Evolutionary conservation across 163 green algal species (phyloP), one percentile per base, ranked within the genome.

Genomic region (Scenedesmus sp.): DNA sequence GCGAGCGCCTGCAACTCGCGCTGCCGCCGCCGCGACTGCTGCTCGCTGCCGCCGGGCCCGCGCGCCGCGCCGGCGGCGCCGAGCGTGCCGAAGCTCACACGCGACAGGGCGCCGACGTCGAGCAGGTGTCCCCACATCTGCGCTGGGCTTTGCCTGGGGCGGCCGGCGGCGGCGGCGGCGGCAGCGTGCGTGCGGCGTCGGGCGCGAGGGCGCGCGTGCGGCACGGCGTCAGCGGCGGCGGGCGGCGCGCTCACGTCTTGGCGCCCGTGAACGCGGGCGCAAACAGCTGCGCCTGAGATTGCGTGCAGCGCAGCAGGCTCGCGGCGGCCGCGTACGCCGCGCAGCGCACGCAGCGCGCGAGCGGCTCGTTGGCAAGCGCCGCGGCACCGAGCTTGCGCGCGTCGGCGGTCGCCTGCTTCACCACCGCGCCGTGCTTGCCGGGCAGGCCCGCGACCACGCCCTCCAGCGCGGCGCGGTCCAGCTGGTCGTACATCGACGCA

Each of bases 1-100:
- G n/a, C n/a, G n/a, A n/a, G n/a, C 44, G 64, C 67, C 67, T 76
- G 67, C 51, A 76, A 34, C 67, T 76, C 67, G n/a, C 28, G 14
- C 20, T 65, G 47, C 42, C 44, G 67, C 34, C 18, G n/a, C 20
- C 67, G 33, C 5, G 7, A 10, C 48, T 20, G 31, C 60, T 1
- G 34, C 28, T 10, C 26, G 31, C 33, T 28, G 51, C 6, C 67
- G 15, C 20, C 31, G 18, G 4, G 33, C n/a, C 3, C 65, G 20
- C 18, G 29, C 22, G 45, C 64, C 44, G 64, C 64, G 36, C 29
- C 47, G 18, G 13, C 11, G 0, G 7, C 31, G 22, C 44, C 67
- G n/a, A n/a, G n/a, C n/a, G n/a, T n/a, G n/a, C n/a, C 36, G 20
- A 65, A 76, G 50, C 31, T 53, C 29, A 76, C 31, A 10, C 33